phyloP scores from a whole-genome alignment of 2,329 filamentous ascomycete genomes.

The Pestalotiopsis fici region DNA sequence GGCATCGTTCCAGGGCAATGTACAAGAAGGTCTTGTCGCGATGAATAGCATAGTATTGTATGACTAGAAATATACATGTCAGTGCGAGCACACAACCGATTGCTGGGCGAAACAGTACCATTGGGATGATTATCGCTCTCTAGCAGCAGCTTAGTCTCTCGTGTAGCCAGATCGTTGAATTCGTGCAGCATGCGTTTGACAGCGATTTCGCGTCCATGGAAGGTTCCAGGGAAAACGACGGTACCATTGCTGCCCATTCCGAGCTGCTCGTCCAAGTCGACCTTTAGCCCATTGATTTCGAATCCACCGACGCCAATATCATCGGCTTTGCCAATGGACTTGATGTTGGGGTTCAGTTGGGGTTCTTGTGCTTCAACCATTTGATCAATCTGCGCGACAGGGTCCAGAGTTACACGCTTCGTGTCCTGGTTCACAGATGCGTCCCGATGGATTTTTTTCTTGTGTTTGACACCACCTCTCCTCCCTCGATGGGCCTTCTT shows the following conservation, averaged over 20 bases:
- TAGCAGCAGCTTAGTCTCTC: slow-evolving; percentile 86
- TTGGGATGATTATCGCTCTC: slow-evolving; percentile 96
- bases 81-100: neutral
- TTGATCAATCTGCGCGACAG: slow-evolving; percentile 51
- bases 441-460: slow-evolving; percentile 56
- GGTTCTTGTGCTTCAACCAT: slow-evolving; percentile 41
- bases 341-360: slow-evolving; percentile 62
- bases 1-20: slow-evolving; percentile 92
- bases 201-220: slow-evolving; percentile 89
- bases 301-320: slow-evolving; percentile 61
- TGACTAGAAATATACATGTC: slow-evolving; percentile 55
- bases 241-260: slow-evolving; percentile 94
- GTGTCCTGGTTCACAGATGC: slow-evolving; percentile 52
- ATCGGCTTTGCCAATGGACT: slow-evolving; percentile 58
- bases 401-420: slow-evolving; percentile 37
- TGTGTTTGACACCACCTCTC: slow-evolving; percentile 71
- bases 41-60: slow-evolving; percentile 93
- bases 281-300: slow-evolving; percentile 64
- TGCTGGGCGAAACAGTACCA: slow-evolving; percentile 41
- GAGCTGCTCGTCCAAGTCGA: slow-evolving; percentile 63
- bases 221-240: slow-evolving; percentile 90
- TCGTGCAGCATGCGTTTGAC: slow-evolving; percentile 97
- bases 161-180: slow-evolving; percentile 92
- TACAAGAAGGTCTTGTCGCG: slow-evolving; percentile 89
- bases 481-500: slow-evolving; percentile 70